These are phyloP conservation scores for Lactarius indigo DNA, from an alignment of 768 basidiomycete genomes.

Conservation along the genomic window DNA sequence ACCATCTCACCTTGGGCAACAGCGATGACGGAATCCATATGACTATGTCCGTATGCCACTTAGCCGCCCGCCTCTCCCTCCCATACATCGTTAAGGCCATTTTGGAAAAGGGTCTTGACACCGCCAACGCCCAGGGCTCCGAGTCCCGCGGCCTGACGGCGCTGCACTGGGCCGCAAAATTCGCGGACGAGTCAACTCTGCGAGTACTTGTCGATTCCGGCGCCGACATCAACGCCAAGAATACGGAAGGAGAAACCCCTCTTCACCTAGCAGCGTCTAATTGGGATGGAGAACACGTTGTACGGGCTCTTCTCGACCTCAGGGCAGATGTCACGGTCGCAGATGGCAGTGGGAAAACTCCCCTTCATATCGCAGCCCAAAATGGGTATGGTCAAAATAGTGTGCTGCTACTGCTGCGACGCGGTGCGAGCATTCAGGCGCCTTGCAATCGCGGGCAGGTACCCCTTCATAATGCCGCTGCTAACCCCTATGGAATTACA, in stretches of 20 bases:
- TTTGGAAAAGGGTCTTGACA: slow-evolving; percentile 1
- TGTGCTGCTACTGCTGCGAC: neutral
- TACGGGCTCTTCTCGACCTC: slow-evolving; percentile 1
- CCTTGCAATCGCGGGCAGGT: neutral
- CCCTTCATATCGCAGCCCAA: slow-evolving; percentile 5
- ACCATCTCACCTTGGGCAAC: neutral
- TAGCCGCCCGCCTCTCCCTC: slow-evolving; percentile 7
- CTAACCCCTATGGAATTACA: neutral
- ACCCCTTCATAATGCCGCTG: slow-evolving; percentile 4
- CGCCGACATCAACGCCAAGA: neutral
- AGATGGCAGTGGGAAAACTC: slow-evolving; percentile 1
- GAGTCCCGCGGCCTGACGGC: neutral
- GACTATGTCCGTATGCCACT: slow-evolving; percentile 7
- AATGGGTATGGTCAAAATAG: slow-evolving; percentile 4
- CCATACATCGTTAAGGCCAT: neutral
- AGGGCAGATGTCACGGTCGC: neutral
- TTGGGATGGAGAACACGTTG: slow-evolving; percentile 8
- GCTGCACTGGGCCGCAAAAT: slow-evolving; percentile 7
- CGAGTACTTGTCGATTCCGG: slow-evolving; percentile 4
- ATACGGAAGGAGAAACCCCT: neutral
- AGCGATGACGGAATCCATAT: neutral
- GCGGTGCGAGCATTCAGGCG: neutral
- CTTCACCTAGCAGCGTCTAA: slow-evolving; percentile 3
- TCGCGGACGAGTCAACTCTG: slow-evolving; percentile 2
- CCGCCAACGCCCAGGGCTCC: neutral